Conservation (phyloP, 768 basidiomycete genomes). For the Lentinula boryana region DNA sequence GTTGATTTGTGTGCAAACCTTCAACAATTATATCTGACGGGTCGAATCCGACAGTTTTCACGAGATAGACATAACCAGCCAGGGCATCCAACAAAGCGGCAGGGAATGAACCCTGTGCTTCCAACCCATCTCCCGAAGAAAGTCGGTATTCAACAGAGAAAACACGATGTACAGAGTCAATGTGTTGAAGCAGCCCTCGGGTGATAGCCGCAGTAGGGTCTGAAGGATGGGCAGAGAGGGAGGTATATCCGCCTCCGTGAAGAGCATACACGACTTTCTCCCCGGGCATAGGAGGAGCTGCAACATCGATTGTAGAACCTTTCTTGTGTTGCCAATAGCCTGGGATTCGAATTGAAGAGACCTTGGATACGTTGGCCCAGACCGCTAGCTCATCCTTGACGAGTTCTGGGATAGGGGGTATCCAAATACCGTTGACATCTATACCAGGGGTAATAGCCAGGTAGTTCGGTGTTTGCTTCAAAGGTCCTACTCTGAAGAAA, state of each 20-base stretch:
- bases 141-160: constrained; percentile 73
- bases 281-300: constrained; percentile 33
- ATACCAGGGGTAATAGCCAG: constrained; percentile 32
- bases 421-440: constrained; percentile 45
- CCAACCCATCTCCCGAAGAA: constrained; percentile 36
- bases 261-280: constrained; percentile 56
- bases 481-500: constrained; percentile 27
- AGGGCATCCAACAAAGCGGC: constrained; percentile 69
- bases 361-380: constrained; percentile 32
- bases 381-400: constrained; percentile 36
- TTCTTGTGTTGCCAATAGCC: constrained; percentile 53
- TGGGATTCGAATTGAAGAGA: constrained; percentile 38
- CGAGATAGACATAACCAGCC: constrained; percentile 68
- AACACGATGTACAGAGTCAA: constrained; percentile 36
- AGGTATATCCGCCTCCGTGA: constrained; percentile 59
- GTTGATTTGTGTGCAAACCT: constrained; percentile 16
- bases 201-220: constrained; percentile 39
- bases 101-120: constrained; percentile 57
- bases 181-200: constrained; percentile 40
- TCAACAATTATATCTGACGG: constrained; percentile 57
- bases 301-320: constrained; percentile 26
- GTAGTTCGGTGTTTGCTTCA: constrained; percentile 28
- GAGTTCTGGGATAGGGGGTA: constrained; percentile 34
- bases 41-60: constrained; percentile 47
- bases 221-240: constrained; percentile 51